Conservation (phyloP, 169 alveolate species). For the Theileria annulata region DNA sequence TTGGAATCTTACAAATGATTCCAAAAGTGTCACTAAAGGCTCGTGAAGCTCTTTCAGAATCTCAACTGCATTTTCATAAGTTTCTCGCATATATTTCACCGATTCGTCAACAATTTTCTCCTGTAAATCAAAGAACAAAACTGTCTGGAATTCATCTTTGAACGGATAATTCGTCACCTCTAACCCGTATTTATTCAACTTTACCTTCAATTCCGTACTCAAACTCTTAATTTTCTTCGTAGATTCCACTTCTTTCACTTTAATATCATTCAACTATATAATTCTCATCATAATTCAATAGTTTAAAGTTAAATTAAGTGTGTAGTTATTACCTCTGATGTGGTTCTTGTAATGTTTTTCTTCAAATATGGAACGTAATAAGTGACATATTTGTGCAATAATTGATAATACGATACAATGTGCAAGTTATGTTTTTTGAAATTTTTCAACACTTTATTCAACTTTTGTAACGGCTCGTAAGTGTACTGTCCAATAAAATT, state of each 20-base stretch:
- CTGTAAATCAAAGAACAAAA: slow-evolving; percentile 26
- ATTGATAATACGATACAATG: slow-evolving; percentile 56
- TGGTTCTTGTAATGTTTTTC: slow-evolving; percentile 16
- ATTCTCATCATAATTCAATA: background rate
- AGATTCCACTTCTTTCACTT: slow-evolving; percentile 39
- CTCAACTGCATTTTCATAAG: slow-evolving; percentile 20
- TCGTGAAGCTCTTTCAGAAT: background rate
- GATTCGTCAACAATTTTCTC: slow-evolving; percentile 22
- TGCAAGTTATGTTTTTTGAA: slow-evolving; percentile 50
- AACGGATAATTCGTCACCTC: slow-evolving; percentile 43
- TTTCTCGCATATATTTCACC: slow-evolving; percentile 13
- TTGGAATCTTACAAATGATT: slow-evolving; percentile 25
- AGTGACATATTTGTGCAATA: slow-evolving; percentile 42
- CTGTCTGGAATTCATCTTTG: slow-evolving; percentile 17
- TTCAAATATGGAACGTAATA: slow-evolving; percentile 48
- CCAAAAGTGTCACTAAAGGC: slow-evolving; percentile 20
- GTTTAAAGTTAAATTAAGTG: background rate
- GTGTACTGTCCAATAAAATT: slow-evolving; percentile 64
- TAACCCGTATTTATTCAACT: slow-evolving; percentile 21
- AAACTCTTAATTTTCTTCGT: slow-evolving; percentile 23
- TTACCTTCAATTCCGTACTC: slow-evolving; percentile 20
- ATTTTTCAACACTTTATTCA: slow-evolving; percentile 44
- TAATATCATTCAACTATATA: slow-evolving; percentile 42
- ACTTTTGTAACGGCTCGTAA: slow-evolving; percentile 59
- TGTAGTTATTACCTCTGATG: slow-evolving; percentile 31